phyloP scores from a whole-genome alignment of 768 basidiomycete species.

The Podaxis sp. region DNA sequence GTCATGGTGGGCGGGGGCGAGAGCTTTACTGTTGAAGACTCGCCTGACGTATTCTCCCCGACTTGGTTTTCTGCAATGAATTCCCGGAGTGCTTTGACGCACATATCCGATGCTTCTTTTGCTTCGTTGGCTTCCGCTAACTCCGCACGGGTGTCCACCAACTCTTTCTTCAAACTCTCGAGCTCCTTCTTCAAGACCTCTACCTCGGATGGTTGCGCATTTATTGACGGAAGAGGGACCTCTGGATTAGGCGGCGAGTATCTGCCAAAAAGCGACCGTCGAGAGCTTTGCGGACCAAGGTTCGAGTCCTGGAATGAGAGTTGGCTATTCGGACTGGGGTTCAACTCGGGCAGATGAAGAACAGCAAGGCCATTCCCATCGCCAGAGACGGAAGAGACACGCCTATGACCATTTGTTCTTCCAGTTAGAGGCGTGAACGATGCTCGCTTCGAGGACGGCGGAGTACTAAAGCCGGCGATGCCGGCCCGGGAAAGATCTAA shows the following conservation, averaged over 20 bases:
- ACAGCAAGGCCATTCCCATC: constrained; percentile 37
- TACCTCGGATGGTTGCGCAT: constrained; percentile 53
- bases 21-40: constrained; percentile 32
- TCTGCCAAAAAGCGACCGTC: constrained; percentile 50
- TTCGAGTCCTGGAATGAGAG: constrained; percentile 25
- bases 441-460: constrained; percentile 63
- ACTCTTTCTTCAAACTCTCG: constrained; percentile 61
- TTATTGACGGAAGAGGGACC: constrained; percentile 48
- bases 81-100: constrained; percentile 77
- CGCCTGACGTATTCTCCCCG: constrained; percentile 33
- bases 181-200: constrained; percentile 55
- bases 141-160: constrained; percentile 15
- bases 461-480: constrained; percentile 35
- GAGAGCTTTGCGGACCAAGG: constrained; percentile 26
- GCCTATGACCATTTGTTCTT: constrained; percentile 53
- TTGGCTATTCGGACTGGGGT: constrained; percentile 35
- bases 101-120: constrained; percentile 82
- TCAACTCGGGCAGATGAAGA: constrained; percentile 28
- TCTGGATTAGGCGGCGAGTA: constrained; percentile 44
- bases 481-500: constrained; percentile 53
- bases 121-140: constrained; percentile 81
- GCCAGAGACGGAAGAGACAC: constrained; percentile 76
- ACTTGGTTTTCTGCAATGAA: constrained; percentile 79
- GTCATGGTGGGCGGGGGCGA: constrained; percentile 42
- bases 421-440: constrained; percentile 77